Base-by-base conservation (phyloP, 345 rosid genomes). In the Cardamine occulta region DNA sequence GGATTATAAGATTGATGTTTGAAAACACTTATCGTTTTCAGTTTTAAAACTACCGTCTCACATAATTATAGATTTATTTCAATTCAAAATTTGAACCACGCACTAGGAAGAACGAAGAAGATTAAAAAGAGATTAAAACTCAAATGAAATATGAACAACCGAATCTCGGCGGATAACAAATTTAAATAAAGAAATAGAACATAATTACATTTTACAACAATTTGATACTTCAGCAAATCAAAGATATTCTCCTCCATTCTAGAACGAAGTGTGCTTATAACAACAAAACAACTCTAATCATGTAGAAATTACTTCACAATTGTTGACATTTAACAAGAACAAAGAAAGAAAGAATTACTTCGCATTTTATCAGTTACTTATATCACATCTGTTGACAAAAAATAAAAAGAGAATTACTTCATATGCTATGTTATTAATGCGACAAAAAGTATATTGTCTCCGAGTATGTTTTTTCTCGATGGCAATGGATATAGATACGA, bases 401-500 rank as follows among this genome's bases (percentile, higher is more conserved):
- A 14, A n/a, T 23, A 17, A 6, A 34, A 17, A 2, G 7, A n/a
- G 1, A 60, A 35, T 60, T 35, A 35, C 60, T 32, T 32, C 0
- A n/a, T 32, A 32, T 17, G 32, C 2, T 24, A 28, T 4, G 19
- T 11, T 40, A 42, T 7, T 31, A 66, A 10, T 66, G 66, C 9
- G 61, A 56, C 66, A 74, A 66, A 47, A 44, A 17, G 40, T 6
- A 64, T 26, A 37, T 49, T 18, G 60, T 45, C 48, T 45, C 19
- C 72, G 48, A 24, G 23, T 5, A 18, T 45, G 47, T 10, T 66
- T 61, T 68, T 62, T 26, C 68, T 61, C 44, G 53, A 68, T 39
- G 55, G 64, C 14, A 42, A 64, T 64, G 37, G 48, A 29, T 15
- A 62, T 44, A 63, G 66, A 77, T 15, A 70, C 34, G 72, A 35